Conservation (phyloP, 441 rosid species). For the Adansonia grandidieri region DNA sequence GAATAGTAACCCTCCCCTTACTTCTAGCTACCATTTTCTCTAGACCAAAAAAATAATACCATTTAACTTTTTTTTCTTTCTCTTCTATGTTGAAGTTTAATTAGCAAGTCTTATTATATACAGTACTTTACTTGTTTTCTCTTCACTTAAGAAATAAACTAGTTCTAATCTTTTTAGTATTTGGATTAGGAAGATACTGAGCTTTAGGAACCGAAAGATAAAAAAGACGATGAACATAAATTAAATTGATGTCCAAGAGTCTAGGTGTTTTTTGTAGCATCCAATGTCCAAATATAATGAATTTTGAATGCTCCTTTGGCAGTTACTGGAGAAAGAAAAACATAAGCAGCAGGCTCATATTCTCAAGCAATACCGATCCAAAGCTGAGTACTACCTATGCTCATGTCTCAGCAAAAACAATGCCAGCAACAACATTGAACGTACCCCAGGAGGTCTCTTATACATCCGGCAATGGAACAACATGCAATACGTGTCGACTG, state of each 20-base stretch:
- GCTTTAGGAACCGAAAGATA: too few species aligned
- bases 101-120: too few species aligned
- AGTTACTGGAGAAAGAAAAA: slow-evolving; percentile 62
- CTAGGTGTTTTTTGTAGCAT: background rate
- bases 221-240: background rate
- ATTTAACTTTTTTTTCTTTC: too few species aligned
- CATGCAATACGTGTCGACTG: slow-evolving; percentile 90
- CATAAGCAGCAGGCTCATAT: slow-evolving; percentile 50
- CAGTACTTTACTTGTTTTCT: too few species aligned
- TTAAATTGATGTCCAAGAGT: background rate
- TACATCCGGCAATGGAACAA: slow-evolving; percentile 94
- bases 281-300: background rate
- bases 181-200: too few species aligned
- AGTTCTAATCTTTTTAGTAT: too few species aligned
- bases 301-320: slow-evolving; percentile 19
- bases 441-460: slow-evolving; percentile 80
- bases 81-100: too few species aligned
- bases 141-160: too few species aligned
- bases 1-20: too few species aligned
- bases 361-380: slow-evolving; percentile 61
- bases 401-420: slow-evolving; percentile 77
- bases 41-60: too few species aligned
- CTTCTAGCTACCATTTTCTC: too few species aligned
- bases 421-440: slow-evolving; percentile 49
- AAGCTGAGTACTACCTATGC: slow-evolving; percentile 84